phyloP scores from a whole-genome alignment of 106 monocot species.

The Apostasia shenzhenica region DNA sequence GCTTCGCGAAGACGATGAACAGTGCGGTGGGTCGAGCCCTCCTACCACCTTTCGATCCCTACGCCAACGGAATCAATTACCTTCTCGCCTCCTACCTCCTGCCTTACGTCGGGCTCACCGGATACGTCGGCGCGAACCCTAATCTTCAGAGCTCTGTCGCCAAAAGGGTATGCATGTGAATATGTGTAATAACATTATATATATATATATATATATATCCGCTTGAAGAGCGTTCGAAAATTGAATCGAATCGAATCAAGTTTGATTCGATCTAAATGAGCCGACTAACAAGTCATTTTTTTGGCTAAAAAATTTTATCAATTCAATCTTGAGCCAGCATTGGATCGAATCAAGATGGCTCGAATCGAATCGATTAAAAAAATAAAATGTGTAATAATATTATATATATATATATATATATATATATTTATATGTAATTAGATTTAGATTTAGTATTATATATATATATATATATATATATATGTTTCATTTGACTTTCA shows the following conservation, averaged over 20 bases:
- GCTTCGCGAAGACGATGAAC: conserved; percentile 44
- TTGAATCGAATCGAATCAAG: background rate
- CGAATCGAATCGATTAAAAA: too few relatives aligned
- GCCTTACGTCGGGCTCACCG: conserved; percentile 58
- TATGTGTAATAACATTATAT: background rate
- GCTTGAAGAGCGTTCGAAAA: background rate
- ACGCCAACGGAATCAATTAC: conserved; percentile 38
- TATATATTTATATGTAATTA: too few relatives aligned
- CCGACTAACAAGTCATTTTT: background rate
- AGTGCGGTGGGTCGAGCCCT: conserved; percentile 15
- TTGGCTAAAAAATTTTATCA: background rate
- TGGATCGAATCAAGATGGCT: too few relatives aligned
- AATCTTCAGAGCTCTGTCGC: conserved; percentile 16
- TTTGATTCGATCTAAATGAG: background rate
- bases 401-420: too few relatives aligned
- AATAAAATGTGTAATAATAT: too few relatives aligned
- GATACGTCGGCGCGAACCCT: conserved; percentile 52
- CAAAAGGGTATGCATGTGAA: conserved; percentile 27
- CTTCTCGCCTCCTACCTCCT: conserved; percentile 50
- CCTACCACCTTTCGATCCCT: conserved; percentile 61
- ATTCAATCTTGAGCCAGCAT: background rate
- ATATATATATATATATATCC: background rate
- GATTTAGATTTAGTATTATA: too few relatives aligned
- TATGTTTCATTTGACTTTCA: too few relatives aligned
- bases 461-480: too few relatives aligned